Conservation (phyloP, 1,284 basidiomycete genomes). For the Pseudozyma thailandica region DNA sequence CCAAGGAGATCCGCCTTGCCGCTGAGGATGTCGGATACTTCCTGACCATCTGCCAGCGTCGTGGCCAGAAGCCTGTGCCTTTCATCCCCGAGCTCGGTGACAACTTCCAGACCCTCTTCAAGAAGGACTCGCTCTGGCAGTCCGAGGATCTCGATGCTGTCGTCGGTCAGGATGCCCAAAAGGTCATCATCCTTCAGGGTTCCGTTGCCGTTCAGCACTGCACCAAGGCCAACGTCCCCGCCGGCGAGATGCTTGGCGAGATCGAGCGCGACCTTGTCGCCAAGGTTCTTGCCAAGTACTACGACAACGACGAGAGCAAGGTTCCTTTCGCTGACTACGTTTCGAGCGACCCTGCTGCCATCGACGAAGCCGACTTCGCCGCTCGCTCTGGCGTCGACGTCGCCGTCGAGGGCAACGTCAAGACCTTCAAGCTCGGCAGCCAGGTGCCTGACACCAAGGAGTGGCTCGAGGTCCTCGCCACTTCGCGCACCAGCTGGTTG, state of each 20-base stretch:
- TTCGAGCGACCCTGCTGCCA: constrained; percentile 71
- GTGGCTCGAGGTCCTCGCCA: constrained; percentile 89
- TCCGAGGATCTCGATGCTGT: constrained; percentile 98
- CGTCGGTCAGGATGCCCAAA: constrained; percentile 90
- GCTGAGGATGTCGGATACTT: constrained; percentile 95
- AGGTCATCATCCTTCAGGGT: constrained; percentile 96
- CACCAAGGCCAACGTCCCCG: constrained; percentile 88
- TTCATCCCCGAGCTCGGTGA: constrained; percentile 97
- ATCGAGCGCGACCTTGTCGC: constrained; percentile 82
- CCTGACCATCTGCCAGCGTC: constrained; percentile 91
- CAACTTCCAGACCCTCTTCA: constrained; percentile 78
- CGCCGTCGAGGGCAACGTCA: constrained; percentile 72
- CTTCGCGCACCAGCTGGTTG: constrained; percentile 83
- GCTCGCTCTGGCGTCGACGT: constrained; percentile 71
- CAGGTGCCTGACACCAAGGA: constrained; percentile 68
- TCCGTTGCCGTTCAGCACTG: constrained; percentile 92
- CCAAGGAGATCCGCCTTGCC: constrained; percentile 86
- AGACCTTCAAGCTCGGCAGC: constrained; percentile 47
- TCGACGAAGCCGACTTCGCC: constrained; percentile 69
- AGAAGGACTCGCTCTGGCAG: constrained; percentile 93
- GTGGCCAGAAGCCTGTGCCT: constrained; percentile 96
- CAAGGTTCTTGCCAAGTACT: constrained; percentile 83
- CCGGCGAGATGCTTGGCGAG: constrained; percentile 88
- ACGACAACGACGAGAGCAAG: constrained; percentile 80
- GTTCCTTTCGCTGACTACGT: constrained; percentile 90